Conservation (phyloP, 2,329 filamentous ascomycete species). For the Xylaria sp. region DNA sequence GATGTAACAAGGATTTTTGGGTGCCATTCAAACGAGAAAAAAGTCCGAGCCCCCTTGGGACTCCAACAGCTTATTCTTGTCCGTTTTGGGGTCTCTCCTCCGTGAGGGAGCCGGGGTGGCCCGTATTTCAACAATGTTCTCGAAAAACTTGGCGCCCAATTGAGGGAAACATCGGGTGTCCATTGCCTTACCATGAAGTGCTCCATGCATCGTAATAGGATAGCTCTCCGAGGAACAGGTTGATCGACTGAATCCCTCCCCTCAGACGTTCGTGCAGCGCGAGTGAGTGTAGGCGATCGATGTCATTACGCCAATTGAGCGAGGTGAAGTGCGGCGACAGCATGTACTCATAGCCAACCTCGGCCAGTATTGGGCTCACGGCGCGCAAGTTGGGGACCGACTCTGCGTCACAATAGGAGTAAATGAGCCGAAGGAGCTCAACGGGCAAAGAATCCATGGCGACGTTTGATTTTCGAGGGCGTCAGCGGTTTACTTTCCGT, state of each 20-base stretch:
- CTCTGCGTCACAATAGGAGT: slow-evolving; percentile 36
- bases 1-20: background rate
- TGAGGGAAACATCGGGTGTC: background rate
- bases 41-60: no score
- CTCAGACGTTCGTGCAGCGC: slow-evolving; percentile 40
- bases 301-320: slow-evolving; percentile 42
- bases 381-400: slow-evolving; percentile 40
- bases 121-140: background rate
- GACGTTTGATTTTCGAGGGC: background rate
- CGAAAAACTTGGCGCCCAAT: background rate
- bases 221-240: slow-evolving; percentile 42
- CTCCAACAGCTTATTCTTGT: no score
- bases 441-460: slow-evolving; percentile 35
- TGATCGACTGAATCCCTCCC: slow-evolving; percentile 38
- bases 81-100: no score
- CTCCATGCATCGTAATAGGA: slow-evolving; percentile 37
- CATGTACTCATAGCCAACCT: slow-evolving; percentile 41
- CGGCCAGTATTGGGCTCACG: slow-evolving; percentile 35
- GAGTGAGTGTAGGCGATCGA: slow-evolving; percentile 40
- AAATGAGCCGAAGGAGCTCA: slow-evolving; percentile 41
- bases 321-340: slow-evolving; percentile 38
- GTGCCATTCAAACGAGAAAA: background rate
- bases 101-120: no score
- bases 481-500: background rate
- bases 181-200: slow-evolving; percentile 27